These are phyloP conservation scores for Bipolaris bicolor DNA, from an alignment of 2,329 filamentous ascomycete genomes.

Conservation along the genomic window DNA sequence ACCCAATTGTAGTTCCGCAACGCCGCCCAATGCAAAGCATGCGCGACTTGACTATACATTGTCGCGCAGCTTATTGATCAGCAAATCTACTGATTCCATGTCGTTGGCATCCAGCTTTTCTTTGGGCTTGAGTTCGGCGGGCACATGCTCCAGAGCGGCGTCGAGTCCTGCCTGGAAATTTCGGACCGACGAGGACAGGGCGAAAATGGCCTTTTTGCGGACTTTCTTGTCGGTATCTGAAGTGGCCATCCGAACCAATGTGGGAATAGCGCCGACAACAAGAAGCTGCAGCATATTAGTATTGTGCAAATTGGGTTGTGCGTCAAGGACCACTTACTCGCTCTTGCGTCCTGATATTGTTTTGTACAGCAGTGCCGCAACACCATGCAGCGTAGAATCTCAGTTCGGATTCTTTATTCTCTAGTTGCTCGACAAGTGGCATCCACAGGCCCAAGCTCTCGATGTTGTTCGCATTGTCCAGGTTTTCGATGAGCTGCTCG, in stretches of 20 bases:
- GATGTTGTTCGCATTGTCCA: conserved; percentile 98
- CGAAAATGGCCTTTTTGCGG: conserved; percentile 86
- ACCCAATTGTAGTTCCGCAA: conserved; percentile 27
- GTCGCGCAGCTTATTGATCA: conserved; percentile 68
- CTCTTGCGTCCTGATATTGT: conserved; percentile 87
- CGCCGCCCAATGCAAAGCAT: conserved; percentile 31
- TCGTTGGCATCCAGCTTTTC: conserved; percentile 76
- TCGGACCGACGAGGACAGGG: conserved; percentile 81
- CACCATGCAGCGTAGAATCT: conserved; percentile 92
- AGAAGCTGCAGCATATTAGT: conserved; percentile 53
- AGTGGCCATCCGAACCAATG: conserved; percentile 69
- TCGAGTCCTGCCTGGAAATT: conserved; percentile 84
- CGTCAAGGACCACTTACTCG: conserved; percentile 53
- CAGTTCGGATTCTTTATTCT: conserved; percentile 72
- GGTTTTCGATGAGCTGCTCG: conserved; percentile 35
- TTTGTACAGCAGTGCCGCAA: conserved; percentile 92
- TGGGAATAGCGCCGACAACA: conserved; percentile 69
- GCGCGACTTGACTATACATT: conserved; percentile 21
- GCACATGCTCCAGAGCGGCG: conserved; percentile 69
- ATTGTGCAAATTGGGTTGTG: neutral
- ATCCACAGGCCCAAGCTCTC: conserved; percentile 79
- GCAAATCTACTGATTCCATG: conserved; percentile 82
- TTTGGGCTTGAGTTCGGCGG: conserved; percentile 63
- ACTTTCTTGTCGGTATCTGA: conserved; percentile 67
- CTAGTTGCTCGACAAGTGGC: conserved; percentile 74